Conservation (phyloP, 2,329 filamentous ascomycete genomes). For the Celoporthe dispersa region DNA sequence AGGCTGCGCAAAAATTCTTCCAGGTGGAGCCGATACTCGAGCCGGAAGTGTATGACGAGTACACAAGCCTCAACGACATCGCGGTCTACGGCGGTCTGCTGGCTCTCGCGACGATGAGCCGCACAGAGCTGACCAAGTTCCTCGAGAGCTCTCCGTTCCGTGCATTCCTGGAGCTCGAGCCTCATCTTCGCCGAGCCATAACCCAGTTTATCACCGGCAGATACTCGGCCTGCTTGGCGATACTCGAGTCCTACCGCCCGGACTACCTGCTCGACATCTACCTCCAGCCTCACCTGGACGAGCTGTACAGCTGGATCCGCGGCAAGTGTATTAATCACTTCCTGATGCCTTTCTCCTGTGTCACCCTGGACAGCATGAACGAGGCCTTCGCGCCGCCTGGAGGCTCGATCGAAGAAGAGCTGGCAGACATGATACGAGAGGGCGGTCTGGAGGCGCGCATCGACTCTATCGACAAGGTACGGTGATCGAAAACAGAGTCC, state of each 20-base stretch:
- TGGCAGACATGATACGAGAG: constrained; percentile 76
- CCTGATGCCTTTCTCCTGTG: constrained; percentile 85
- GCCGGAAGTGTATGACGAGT: constrained; percentile 66
- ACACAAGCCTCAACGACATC: constrained; percentile 83
- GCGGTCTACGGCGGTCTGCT: constrained; percentile 91
- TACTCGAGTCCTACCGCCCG: constrained; percentile 77
- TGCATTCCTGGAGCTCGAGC: constrained; percentile 87
- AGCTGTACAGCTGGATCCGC: constrained; percentile 75
- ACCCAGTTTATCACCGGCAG: constrained; percentile 87
- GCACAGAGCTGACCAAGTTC: constrained; percentile 71
- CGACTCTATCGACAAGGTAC: constrained; percentile 77
- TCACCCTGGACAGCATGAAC: constrained; percentile 79
- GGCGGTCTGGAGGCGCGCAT: constrained; percentile 77
- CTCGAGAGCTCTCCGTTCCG: constrained; percentile 83
- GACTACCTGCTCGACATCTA: constrained; percentile 94
- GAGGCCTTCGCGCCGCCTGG: constrained; percentile 71
- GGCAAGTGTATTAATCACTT: constrained; percentile 94
- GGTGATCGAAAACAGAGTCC: constrained; percentile 25
- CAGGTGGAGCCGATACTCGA: constrained; percentile 55
- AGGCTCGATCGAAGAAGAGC: constrained; percentile 71
- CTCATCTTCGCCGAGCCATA: constrained; percentile 90
- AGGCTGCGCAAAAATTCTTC: constrained; percentile 76
- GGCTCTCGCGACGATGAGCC: constrained; percentile 86
- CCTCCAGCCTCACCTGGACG: constrained; percentile 72
- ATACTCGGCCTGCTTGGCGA: constrained; percentile 82